These are phyloP conservation scores for Poronia punctata DNA, from an alignment of 495 filamentous ascomycete species.

Conservation along the genomic window DNA sequence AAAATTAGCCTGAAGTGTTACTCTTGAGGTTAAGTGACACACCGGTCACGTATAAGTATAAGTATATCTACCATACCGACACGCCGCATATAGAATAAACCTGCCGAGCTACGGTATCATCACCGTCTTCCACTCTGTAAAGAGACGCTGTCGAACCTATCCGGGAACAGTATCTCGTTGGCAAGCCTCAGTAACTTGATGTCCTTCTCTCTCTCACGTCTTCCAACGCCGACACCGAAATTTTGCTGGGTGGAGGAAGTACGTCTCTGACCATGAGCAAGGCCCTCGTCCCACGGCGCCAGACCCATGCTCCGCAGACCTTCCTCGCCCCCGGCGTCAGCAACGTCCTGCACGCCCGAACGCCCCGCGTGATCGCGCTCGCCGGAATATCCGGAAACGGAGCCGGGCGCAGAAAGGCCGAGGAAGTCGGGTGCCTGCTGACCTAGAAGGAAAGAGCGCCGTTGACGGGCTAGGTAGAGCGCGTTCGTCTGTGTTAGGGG, in stretches of 20 bases:
- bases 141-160: conserved; percentile 31
- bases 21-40: no score
- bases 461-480: conserved; percentile 63
- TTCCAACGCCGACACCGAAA: no score
- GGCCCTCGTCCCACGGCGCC: conserved; percentile 27
- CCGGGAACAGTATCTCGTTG: conserved; percentile 40
- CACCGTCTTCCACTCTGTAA: conserved; percentile 7
- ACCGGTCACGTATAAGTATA: no score
- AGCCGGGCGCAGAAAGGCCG: conserved; percentile 8
- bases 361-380: conserved; percentile 45
- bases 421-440: conserved; percentile 59
- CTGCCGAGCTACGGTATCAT: neutral
- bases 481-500: conserved; percentile 76
- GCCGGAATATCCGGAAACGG: conserved; percentile 42
- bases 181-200: conserved; percentile 24
- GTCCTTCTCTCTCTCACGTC: conserved; percentile 18
- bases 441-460: conserved; percentile 58
- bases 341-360: conserved; percentile 44
- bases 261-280: neutral
- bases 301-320: conserved; percentile 44
- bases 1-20: no score
- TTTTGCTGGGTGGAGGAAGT: no score
- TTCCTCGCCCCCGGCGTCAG: conserved; percentile 36
- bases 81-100: neutral
- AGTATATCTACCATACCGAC: no score